Base-by-base conservation (phyloP, 495 filamentous ascomycete species). In the Lepraria neglecta region DNA sequence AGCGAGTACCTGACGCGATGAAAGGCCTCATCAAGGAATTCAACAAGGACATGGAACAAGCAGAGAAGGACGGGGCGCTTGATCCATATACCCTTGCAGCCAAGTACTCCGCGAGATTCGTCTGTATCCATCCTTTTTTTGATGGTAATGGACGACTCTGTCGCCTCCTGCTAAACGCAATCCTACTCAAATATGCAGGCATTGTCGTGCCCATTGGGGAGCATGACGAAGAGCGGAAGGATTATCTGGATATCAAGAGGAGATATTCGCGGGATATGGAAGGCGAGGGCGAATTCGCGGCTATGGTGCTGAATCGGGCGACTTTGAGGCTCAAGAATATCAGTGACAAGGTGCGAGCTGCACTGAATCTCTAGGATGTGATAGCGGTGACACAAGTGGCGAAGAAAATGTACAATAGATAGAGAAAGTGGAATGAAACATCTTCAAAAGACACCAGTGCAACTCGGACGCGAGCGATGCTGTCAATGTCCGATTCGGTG, bases 61-160 rank as follows among this genome's bases (percentile, higher is more conserved):
- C 53, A 6, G 38, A 51, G 4, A 42, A 45, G 9, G 21, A 17
- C 0, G 59, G 64, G 1, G 43, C 17, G 3, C 44, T 77, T n/a
- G 74, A 76, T 60, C 71, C 72, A 3, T 65, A 72, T 42, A 58
- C 52, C 10, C 43, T 76, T 9, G 71, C 72, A 4, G 51, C 72
- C 1, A 70, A 73, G 46, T 72, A 70, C 50, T 67, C 58, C 3
- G 64, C 71, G 10, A 42, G 64, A 0, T 74, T 77, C 42, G 68
- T 74, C 44, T 62, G 67, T 2, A 72, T 76, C 28, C 73, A 75
- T 56, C 74, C 73, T 3, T 76, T 76, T 47, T 44, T 65, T 3
- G 73, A 76, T 46, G 73, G 71, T 3, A 77, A 77, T 53, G 73
- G 75, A 3, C 61, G 73, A 33, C 65, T 66, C 43, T 75, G 69